Percentiles rank a stretch among this genome's conserved stretches.
These are phyloP conservation scores for Fusarium setosum DNA, from an alignment of 2,329 filamentous ascomycete species.

Conservation along the genomic window DNA sequence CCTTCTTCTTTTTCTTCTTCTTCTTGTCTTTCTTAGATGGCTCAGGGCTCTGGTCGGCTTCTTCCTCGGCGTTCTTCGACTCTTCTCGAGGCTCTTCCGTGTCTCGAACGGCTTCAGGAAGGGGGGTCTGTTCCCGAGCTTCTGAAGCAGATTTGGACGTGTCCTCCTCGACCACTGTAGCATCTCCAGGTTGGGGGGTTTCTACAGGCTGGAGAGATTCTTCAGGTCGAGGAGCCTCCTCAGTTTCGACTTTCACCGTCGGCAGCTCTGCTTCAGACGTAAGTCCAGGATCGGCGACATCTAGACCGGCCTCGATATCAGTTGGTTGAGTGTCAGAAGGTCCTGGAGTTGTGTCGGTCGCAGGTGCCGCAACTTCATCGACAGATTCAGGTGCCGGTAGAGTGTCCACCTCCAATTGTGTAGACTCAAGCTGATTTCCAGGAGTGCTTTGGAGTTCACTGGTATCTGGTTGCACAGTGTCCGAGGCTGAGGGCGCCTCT, in stretches of 20 bases:
- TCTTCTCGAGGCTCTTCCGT: background rate
- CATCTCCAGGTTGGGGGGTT: background rate
- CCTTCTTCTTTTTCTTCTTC: constrained; percentile 38
- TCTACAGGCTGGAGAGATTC: background rate
- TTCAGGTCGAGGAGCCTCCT: background rate
- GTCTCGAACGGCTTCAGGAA: background rate
- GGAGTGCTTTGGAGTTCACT: background rate
- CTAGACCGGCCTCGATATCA: background rate
- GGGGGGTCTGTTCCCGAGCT: background rate
- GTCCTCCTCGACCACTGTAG: background rate
- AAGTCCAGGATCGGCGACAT: background rate
- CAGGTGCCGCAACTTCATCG: background rate
- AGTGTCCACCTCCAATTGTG: background rate
- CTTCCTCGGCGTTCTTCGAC: constrained; percentile 6
- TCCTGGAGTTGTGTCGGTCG: background rate
- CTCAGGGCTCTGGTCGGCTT: constrained; percentile 14
- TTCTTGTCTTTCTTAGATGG: constrained; percentile 47
- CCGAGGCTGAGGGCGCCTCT: background rate
- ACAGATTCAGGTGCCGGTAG: background rate
- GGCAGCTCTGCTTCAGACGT: background rate
- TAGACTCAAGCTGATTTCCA: background rate
- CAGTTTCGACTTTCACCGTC: background rate
- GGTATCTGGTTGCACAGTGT: background rate
- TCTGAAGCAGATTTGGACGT: background rate
- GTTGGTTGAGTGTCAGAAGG: background rate